These are phyloP conservation scores for Aegle marmelos DNA, from an alignment of 345 rosid species.

Conservation along the genomic window DNA sequence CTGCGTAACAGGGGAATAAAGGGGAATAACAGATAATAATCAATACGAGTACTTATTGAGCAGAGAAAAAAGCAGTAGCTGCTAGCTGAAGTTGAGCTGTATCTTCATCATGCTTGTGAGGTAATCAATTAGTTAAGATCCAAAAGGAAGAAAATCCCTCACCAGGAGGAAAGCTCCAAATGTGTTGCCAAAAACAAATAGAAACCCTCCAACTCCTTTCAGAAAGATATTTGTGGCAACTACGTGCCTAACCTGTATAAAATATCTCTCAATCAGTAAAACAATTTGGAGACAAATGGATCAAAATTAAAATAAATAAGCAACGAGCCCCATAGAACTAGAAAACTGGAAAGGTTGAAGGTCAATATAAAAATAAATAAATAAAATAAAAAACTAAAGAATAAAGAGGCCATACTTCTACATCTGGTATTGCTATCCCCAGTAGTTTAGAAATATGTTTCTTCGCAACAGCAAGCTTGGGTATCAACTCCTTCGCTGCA, in stretches of 20 bases:
- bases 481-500: constrained; percentile 70
- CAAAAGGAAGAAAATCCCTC: constrained; percentile 26
- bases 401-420: constrained; percentile 48
- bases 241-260: constrained; percentile 49
- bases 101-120: background rate
- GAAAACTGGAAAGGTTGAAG: background rate
- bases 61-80: background rate
- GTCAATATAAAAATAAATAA: background rate
- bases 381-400: background rate
- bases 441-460: constrained; percentile 50
- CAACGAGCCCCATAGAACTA: background rate
- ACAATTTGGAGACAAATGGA: background rate
- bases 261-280: constrained; percentile 12
- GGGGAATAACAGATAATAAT: constrained; percentile 6
- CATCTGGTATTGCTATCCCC: constrained; percentile 48
- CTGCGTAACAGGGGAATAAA: constrained; percentile 35
- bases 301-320: background rate
- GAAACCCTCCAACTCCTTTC: constrained; percentile 77
- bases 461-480: constrained; percentile 56
- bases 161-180: constrained; percentile 83
- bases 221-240: constrained; percentile 37
- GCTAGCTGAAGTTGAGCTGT: background rate
- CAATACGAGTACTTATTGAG: background rate
- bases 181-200: constrained; percentile 70
- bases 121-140: background rate